Conservation (phyloP, 345 rosid genomes). For the Excoecaria agallocha region DNA sequence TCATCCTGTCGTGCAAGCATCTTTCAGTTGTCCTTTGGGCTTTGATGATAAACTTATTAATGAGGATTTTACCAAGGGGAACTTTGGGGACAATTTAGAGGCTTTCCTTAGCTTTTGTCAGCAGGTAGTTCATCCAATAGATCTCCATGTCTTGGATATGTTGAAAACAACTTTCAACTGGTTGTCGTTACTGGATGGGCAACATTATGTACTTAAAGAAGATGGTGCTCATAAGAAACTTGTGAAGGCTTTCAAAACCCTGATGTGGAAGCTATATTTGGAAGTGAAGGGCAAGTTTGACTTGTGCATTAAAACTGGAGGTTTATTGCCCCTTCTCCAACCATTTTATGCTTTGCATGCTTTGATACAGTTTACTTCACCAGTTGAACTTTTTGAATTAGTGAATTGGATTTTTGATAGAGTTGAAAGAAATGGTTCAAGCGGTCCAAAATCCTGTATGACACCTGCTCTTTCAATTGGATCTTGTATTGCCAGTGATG, state of each 20-base stretch:
- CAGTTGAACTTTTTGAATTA: conserved; percentile 63
- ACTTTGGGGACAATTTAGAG: conserved; percentile 37
- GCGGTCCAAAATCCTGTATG: conserved; percentile 27
- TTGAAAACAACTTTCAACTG: conserved; percentile 53
- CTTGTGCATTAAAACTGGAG: conserved; percentile 44
- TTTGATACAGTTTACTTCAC: conserved; percentile 57
- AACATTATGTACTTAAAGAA: conserved; percentile 24
- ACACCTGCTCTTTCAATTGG: conserved; percentile 45
- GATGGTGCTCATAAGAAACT: conserved; percentile 32
- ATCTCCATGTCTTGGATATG: conserved; percentile 53
- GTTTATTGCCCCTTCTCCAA: conserved; percentile 46
- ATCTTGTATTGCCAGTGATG: conserved; percentile 58
- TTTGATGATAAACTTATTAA: conserved; percentile 33
- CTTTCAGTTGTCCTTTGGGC: conserved; percentile 49
- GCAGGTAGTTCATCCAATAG: conserved; percentile 49
- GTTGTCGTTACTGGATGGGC: conserved; percentile 36
- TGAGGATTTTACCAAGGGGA: conserved; percentile 32
- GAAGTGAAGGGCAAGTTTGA: conserved; percentile 46
- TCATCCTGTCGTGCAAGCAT: conserved; percentile 57
- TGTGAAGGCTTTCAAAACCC: conserved; percentile 42
- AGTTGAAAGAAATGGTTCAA: conserved; percentile 30
- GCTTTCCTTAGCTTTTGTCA: conserved; percentile 37
- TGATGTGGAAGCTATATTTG: conserved; percentile 43
- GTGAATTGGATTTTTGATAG: conserved; percentile 55
- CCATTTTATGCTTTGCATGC: conserved; percentile 51